Evolutionary conservation across 192 early-diverging fungal species (phyloP).

Genomic region (Backusella macrospora): DNA sequence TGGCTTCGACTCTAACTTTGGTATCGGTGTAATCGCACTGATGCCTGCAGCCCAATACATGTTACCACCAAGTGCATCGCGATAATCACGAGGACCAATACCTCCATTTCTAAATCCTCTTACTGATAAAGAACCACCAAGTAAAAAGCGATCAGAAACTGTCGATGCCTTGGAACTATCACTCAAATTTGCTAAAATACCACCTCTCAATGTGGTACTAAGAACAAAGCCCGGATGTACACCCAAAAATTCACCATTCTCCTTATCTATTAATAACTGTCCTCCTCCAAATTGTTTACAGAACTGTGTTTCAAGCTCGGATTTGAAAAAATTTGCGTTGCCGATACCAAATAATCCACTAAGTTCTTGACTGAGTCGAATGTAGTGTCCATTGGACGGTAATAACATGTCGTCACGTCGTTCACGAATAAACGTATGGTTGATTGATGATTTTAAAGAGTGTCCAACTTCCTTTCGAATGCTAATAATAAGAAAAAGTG

Average conservation of each 20-base stretch:
- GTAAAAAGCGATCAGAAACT: constrained; percentile 82
- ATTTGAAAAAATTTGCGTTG: constrained; percentile 74
- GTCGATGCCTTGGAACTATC: constrained; percentile 62
- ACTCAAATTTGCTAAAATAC: constrained; percentile 39
- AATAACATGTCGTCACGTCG: constrained; percentile 79
- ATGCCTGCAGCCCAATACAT: constrained; percentile 77
- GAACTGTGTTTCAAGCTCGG: constrained; percentile 61
- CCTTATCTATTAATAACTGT: constrained; percentile 25
- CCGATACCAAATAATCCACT: constrained; percentile 78
- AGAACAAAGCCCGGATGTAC: constrained; percentile 35
- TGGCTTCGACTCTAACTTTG: constrained; percentile 61
- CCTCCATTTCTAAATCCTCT: constrained; percentile 89
- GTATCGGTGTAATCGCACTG: constrained; percentile 82
- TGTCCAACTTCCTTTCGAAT: constrained; percentile 43
- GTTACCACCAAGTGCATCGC: constrained; percentile 89
- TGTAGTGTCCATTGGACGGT: constrained; percentile 72
- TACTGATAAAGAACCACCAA: constrained; percentile 85
- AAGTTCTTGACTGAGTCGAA: constrained; percentile 61
- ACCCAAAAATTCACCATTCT: constrained; percentile 19
- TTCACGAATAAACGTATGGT: constrained; percentile 70
- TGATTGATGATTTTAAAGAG: constrained; percentile 78
- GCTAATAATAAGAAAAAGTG: constrained; percentile 5
- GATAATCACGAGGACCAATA: constrained; percentile 81
- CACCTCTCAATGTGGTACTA: constrained; percentile 26
- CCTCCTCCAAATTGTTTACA: constrained; percentile 33